A percentile compares a stretch with the other conserved stretches of the same genome.
Conservation (phyloP, 305 asterid species). For the Solanum hybrid region DNA sequence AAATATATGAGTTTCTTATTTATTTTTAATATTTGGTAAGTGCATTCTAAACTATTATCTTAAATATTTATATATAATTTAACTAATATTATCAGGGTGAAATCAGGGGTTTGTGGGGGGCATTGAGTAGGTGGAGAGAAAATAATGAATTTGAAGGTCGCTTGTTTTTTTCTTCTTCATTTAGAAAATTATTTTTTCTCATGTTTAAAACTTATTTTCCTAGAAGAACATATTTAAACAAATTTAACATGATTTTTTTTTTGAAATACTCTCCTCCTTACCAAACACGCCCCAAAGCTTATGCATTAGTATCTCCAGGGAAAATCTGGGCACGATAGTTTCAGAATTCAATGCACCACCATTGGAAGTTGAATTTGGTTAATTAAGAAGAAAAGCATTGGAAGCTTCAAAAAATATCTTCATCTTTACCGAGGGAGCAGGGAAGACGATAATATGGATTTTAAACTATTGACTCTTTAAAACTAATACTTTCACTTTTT, state of each 20-base stretch:
- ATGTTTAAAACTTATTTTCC: neutral
- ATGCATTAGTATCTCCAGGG: neutral
- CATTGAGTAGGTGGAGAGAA: neutral
- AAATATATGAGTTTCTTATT: too few relatives aligned
- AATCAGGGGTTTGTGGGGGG: neutral
- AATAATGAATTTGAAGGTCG: neutral
- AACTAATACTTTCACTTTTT: neutral
- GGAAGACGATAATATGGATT: neutral
- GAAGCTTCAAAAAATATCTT: neutral
- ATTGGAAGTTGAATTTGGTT: neutral
- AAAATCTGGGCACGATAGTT: neutral
- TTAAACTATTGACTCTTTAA: neutral
- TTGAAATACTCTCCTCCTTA: neutral
- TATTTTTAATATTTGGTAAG: too few relatives aligned
- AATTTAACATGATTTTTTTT: neutral
- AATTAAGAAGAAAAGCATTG: neutral
- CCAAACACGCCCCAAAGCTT: neutral
- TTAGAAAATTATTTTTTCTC: neutral
- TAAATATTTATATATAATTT: too few relatives aligned
- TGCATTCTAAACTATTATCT: too few relatives aligned
- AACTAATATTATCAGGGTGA: neutral
- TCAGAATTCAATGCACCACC: neutral
- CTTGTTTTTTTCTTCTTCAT: neutral
- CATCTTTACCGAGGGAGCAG: neutral
- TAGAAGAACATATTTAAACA: neutral